phyloP scores from a whole-genome alignment of 176 grass and related monocot genomes.

The Oryza punctata region DNA sequence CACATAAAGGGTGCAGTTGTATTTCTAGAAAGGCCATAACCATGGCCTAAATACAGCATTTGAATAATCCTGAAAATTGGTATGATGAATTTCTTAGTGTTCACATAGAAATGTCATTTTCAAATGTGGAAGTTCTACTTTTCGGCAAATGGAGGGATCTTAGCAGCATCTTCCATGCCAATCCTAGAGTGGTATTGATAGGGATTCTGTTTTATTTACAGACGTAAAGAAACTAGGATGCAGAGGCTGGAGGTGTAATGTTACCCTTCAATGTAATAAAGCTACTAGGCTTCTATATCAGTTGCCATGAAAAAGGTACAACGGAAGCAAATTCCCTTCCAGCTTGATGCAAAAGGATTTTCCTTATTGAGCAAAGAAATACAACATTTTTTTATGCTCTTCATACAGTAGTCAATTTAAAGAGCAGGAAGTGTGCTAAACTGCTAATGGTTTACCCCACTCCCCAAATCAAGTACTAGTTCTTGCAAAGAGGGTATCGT shows the following conservation, averaged over 20 bases:
- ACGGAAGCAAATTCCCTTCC: not conserved
- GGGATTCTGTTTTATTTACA: not conserved
- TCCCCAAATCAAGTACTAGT: constrained; percentile 8
- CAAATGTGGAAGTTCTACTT: not conserved
- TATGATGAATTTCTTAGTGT: not conserved
- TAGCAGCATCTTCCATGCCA: not conserved
- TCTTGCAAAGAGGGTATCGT: not conserved
- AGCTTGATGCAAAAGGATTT: not conserved
- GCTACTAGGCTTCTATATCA: not conserved
- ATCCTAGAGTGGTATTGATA: not conserved
- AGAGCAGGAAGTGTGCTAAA: not conserved
- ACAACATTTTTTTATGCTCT: not conserved
- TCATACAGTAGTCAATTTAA: not conserved
- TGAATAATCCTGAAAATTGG: not conserved
- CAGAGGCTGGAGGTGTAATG: not conserved
- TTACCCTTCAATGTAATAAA: not conserved
- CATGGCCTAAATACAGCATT: not conserved
- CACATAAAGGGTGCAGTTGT: not conserved
- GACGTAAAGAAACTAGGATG: not conserved
- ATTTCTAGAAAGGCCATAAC: not conserved
- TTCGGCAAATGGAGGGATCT: not conserved
- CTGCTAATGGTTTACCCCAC: not conserved
- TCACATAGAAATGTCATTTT: not conserved
- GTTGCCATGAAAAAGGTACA: not conserved
- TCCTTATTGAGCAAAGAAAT: not conserved